Conservation (phyloP, 345 rosid species). For the Geranium brycei region DNA sequence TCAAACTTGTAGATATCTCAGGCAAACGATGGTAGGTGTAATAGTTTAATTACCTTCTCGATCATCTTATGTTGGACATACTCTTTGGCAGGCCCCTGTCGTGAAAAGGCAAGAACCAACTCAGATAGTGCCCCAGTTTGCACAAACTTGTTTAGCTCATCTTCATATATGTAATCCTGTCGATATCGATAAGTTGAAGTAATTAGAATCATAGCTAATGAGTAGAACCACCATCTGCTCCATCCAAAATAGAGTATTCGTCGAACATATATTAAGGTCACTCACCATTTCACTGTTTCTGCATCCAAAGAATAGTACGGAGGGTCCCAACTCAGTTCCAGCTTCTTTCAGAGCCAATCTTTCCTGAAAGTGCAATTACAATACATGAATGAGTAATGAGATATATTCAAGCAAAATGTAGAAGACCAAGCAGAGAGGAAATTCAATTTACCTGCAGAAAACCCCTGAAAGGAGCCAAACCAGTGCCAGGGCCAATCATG, state of each 20-base stretch:
- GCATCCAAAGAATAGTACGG: constrained; percentile 85
- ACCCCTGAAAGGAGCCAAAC: constrained; percentile 97
- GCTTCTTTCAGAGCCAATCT: constrained; percentile 68
- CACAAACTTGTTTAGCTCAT: constrained; percentile 58
- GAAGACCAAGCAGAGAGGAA: neutral
- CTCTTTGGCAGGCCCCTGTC: constrained; percentile 88
- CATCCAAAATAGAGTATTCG: neutral
- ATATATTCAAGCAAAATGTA: neutral
- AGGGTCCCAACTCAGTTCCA: constrained; percentile 58
- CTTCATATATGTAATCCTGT: constrained; percentile 69
- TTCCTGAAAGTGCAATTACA: constrained; percentile 31
- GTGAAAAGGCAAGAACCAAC: constrained; percentile 72
- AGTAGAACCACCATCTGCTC: neutral
- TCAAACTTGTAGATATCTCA: neutral
- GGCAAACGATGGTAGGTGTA: constrained; percentile 7
- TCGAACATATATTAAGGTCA: neutral
- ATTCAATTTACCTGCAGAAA: constrained; percentile 55
- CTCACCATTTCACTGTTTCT: constrained; percentile 72
- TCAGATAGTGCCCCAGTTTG: constrained; percentile 72
- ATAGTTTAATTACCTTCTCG: constrained; percentile 35
- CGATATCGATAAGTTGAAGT: neutral
- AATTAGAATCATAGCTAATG: neutral
- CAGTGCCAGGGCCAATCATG: constrained; percentile 98
- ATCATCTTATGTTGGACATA: constrained; percentile 92
- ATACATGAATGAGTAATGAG: neutral